These are phyloP conservation scores for Stagonosporopsis cucurbitacearum DNA, from an alignment of 2,329 filamentous ascomycete genomes.

Conservation along the genomic window DNA sequence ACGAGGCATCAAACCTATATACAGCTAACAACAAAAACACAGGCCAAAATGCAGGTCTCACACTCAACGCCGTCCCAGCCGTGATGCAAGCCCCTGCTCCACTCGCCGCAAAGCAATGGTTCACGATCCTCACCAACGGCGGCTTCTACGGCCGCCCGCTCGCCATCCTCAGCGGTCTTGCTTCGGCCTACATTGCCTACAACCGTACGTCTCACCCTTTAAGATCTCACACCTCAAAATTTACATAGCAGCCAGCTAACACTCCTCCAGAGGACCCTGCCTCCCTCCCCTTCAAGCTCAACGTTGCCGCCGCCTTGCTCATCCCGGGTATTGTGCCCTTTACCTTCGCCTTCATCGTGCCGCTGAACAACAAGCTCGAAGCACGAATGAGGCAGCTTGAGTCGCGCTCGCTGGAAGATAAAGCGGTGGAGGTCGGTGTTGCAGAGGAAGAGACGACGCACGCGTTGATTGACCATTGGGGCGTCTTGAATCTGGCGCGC, in stretches of 20 bases:
- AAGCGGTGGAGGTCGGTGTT: slow-evolving; percentile 44
- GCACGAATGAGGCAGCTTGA: slow-evolving; percentile 53
- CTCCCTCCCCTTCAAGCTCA: slow-evolving; percentile 51
- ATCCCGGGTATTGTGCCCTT: slow-evolving; percentile 60
- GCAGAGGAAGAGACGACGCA: slow-evolving; percentile 56
- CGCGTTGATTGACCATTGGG: slow-evolving; percentile 64
- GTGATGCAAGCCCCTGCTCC: slow-evolving; percentile 63
- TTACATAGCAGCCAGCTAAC: neutral
- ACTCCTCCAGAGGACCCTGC: slow-evolving; percentile 30
- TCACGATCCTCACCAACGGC: slow-evolving; percentile 51
- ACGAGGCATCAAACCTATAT: neutral
- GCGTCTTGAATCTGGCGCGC: slow-evolving; percentile 58
- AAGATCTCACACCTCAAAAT: too few relatives aligned
- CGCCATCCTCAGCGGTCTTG: slow-evolving; percentile 50
- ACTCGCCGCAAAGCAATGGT: slow-evolving; percentile 64
- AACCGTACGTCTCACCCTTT: slow-evolving; percentile 43
- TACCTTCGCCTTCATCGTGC: slow-evolving; percentile 55
- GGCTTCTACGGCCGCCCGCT: slow-evolving; percentile 50
- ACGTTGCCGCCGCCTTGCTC: slow-evolving; percentile 56
- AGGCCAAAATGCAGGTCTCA: slow-evolving; percentile 49
- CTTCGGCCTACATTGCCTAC: slow-evolving; percentile 58
- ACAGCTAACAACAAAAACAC: neutral
- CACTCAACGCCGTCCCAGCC: slow-evolving; percentile 57
- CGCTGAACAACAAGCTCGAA: slow-evolving; percentile 58
- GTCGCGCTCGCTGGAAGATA: slow-evolving; percentile 45